A percentile compares a stretch with the other conserved stretches of the same genome.
phyloP scores from a whole-genome alignment of 495 filamentous ascomycete genomes.

The Penicillium coffeae region DNA sequence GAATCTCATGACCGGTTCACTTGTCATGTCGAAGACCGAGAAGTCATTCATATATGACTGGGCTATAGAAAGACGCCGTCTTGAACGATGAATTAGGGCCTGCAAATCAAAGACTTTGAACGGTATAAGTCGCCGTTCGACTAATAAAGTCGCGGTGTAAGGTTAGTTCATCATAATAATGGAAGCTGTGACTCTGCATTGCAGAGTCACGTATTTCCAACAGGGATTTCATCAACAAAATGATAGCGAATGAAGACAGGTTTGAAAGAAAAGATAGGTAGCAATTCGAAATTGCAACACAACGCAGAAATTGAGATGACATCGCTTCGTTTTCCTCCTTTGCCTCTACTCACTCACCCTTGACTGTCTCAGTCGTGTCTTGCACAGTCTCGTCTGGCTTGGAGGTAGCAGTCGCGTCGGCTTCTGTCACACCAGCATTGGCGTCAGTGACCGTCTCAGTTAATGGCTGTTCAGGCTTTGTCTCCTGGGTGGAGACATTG shows the following conservation, averaged over 20 bases:
- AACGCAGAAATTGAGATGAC: not conserved
- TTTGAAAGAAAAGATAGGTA: slow-evolving; percentile 8
- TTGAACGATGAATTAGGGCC: too few relatives aligned
- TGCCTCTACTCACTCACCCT: slow-evolving; percentile 31
- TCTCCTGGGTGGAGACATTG: not conserved
- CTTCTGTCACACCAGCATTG: not conserved
- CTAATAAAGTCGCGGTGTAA: too few relatives aligned
- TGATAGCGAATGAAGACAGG: slow-evolving; percentile 4
- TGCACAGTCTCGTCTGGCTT: slow-evolving; percentile 25
- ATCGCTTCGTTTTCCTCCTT: slow-evolving; percentile 23
- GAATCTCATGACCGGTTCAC: too few relatives aligned
- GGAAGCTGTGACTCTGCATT: too few relatives aligned
- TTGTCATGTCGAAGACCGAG: too few relatives aligned
- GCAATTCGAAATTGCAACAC: too few relatives aligned
- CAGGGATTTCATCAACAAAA: slow-evolving; percentile 2
- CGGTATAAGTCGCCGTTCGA: too few relatives aligned
- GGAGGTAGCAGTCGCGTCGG: slow-evolving; percentile 1
- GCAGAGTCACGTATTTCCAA: slow-evolving; percentile 7
- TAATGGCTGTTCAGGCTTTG: slow-evolving; percentile 8
- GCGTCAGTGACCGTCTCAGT: not conserved
- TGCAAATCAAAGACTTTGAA: too few relatives aligned
- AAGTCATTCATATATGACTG: too few relatives aligned
- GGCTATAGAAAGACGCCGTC: too few relatives aligned
- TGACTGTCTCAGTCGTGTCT: slow-evolving; percentile 24
- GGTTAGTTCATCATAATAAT: too few relatives aligned